Conservation (phyloP, 2,329 filamentous ascomycete genomes). For the Paraconiothyrium brasiliense region DNA sequence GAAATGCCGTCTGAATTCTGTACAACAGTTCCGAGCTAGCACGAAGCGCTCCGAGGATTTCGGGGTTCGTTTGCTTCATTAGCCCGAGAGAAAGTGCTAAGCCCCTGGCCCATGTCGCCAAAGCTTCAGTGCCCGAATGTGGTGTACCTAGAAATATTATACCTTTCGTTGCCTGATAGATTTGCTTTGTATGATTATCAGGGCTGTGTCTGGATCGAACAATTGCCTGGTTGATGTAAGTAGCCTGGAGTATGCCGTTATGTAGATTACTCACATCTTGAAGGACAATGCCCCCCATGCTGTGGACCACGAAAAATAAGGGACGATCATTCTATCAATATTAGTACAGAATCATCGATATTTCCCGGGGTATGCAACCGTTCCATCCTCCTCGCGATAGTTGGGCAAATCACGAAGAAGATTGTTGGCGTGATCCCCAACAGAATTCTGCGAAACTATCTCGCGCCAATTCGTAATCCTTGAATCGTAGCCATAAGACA, state of each 20-base stretch:
- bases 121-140: constrained; percentile 40
- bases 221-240: constrained; percentile 15
- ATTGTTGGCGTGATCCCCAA: constrained; percentile 42
- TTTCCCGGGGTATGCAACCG: not conserved
- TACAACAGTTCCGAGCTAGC: constrained; percentile 41
- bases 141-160: constrained; percentile 52
- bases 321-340: constrained; percentile 28
- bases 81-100: constrained; percentile 38
- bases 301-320: constrained; percentile 44
- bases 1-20: constrained; percentile 41
- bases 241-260: not conserved
- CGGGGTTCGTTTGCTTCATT: constrained; percentile 39
- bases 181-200: constrained; percentile 34
- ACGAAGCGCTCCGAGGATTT: constrained; percentile 25
- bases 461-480: constrained; percentile 32
- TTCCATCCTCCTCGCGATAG: constrained; percentile 17
- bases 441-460: constrained; percentile 38
- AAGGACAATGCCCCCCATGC: constrained; percentile 40
- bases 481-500: constrained; percentile 28
- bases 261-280: constrained; percentile 33
- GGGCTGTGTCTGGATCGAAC: constrained; percentile 19
- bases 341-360: no score
- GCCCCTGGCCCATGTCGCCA: constrained; percentile 42
- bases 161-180: constrained; percentile 37
- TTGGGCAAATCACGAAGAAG: constrained; percentile 34